These are phyloP conservation scores for Ophiostoma populinum DNA, from an alignment of 2,329 filamentous ascomycete genomes.

Conservation along the genomic window DNA sequence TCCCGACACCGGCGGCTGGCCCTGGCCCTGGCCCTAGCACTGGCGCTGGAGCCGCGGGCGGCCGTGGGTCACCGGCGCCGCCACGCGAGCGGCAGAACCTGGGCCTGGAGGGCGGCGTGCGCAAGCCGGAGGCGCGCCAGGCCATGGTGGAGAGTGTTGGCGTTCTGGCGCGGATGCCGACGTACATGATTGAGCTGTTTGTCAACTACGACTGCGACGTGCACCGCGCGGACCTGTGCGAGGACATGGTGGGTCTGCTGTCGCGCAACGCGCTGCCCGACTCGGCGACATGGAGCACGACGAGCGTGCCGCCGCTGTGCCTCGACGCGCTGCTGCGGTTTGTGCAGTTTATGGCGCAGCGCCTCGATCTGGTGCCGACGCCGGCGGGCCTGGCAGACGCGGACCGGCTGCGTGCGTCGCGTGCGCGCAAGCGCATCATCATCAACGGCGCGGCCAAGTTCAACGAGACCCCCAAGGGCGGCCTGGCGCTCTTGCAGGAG, in stretches of 20 bases:
- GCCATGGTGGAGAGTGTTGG: slow-evolving; percentile 97
- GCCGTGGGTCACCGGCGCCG: slow-evolving; percentile 74
- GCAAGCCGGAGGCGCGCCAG: slow-evolving; percentile 88
- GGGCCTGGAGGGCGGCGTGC: slow-evolving; percentile 75
- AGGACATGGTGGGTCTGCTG: slow-evolving; percentile 85
- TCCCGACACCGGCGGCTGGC: slow-evolving; percentile 44
- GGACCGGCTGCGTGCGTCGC: slow-evolving; percentile 47
- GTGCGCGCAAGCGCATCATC: slow-evolving; percentile 71
- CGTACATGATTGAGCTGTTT: slow-evolving; percentile 88
- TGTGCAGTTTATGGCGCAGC: slow-evolving; percentile 79
- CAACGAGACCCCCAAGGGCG: slow-evolving; percentile 84
- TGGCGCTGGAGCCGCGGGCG: slow-evolving; percentile 57
- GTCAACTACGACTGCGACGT: slow-evolving; percentile 97
- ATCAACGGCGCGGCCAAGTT: slow-evolving; percentile 80
- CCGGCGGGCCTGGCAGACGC: slow-evolving; percentile 50
- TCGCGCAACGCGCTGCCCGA: slow-evolving; percentile 92
- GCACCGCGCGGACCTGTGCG: slow-evolving; percentile 78
- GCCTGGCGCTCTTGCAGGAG: slow-evolving; percentile 68
- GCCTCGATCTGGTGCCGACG: slow-evolving; percentile 53
- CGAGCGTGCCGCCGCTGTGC: slow-evolving; percentile 88
- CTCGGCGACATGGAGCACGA: slow-evolving; percentile 96
- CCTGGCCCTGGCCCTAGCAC: slow-evolving; percentile 82
- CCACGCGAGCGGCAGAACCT: slow-evolving; percentile 86
- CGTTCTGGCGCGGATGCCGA: slow-evolving; percentile 78
- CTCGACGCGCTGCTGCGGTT: slow-evolving; percentile 82